A percentile compares a stretch with the other conserved stretches of the same genome.
phyloP scores from a whole-genome alignment of 2,329 filamentous ascomycete genomes.

The Ophiostoma novo-ulmi region DNA sequence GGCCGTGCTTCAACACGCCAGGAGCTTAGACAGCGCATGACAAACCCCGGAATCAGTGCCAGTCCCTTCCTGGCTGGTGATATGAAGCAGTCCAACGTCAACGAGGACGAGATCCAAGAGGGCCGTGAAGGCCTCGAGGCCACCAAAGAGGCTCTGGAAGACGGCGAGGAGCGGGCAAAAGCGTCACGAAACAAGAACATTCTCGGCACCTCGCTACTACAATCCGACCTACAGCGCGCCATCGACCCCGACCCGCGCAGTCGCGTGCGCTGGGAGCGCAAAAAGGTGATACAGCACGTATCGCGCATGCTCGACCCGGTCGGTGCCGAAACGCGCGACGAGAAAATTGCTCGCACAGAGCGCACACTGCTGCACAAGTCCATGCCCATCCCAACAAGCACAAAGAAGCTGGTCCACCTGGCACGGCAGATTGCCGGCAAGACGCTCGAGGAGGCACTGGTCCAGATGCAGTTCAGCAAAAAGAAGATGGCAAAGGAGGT shows the following conservation, averaged over 20 bases:
- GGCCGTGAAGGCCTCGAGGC: slow-evolving; percentile 25
- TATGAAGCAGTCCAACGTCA: slow-evolving; percentile 40
- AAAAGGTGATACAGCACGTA: slow-evolving; percentile 74
- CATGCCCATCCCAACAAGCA: slow-evolving; percentile 70
- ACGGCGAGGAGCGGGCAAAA: neutral
- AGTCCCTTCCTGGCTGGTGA: slow-evolving; percentile 62
- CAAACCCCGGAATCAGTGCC: slow-evolving; percentile 40
- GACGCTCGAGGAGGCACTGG: slow-evolving; percentile 85
- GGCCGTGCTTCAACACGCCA: slow-evolving; percentile 34
- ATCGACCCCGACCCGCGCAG: slow-evolving; percentile 70
- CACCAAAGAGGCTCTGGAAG: slow-evolving; percentile 8
- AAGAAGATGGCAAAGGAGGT: slow-evolving; percentile 87
- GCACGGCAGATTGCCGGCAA: slow-evolving; percentile 88
- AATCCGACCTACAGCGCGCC: slow-evolving; percentile 54
- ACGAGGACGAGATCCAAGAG: slow-evolving; percentile 32
- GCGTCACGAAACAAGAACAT: slow-evolving; percentile 16
- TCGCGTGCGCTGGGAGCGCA: slow-evolving; percentile 72
- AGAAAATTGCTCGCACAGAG: slow-evolving; percentile 63
- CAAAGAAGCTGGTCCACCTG: slow-evolving; percentile 86
- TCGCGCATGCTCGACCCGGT: slow-evolving; percentile 60
- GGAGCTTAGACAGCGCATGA: slow-evolving; percentile 43
- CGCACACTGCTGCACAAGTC: slow-evolving; percentile 55
- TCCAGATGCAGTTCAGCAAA: slow-evolving; percentile 92
- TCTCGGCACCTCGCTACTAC: slow-evolving; percentile 37
- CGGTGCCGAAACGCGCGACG: slow-evolving; percentile 48